Evolutionary conservation across 2,329 filamentous ascomycete species (phyloP), one percentile per base, ranked within the genome.

Genomic region (Colletotrichum zoysiae): DNA sequence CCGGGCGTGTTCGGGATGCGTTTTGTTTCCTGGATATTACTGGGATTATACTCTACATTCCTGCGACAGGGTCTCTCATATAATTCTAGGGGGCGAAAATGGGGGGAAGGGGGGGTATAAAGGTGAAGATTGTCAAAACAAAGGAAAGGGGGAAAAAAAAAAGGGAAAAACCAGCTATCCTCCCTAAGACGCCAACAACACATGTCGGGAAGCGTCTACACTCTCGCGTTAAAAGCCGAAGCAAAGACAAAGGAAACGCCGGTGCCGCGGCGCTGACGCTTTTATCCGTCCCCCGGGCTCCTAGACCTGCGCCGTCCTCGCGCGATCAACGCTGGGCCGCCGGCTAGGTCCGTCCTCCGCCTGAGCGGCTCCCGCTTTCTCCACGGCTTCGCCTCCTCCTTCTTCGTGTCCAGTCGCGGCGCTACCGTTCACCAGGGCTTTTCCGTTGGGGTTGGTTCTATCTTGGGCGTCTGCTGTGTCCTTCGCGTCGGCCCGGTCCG

Each of bases 321-420:
- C 48, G 60, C 40, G 61, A 33, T 72, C 70, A 50, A 70, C 59
- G 56, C 70, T 56, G 38, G 66, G 55, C 60, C 48, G 59, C 60
- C 48, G 59, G 9, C 40, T 16, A 40, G 55, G 50, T 14, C 18
- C 50, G 44, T 64, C 33, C 20, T 56, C 61, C 18, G 46, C 65
- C 38, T 26, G 56, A 23, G 56, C n/a, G 14, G 35, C n/a, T 40
- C n/a, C n/a, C 12, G 51, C 51, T n/a, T 33, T 11, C 18, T 30
- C 30, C 30, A 26, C 30, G 4, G 2, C 12, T 23, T 8, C 30
- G 44, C 23, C 46, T 33, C 33, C n/a, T 4, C n/a, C 14, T n/a
- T 23, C 8, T 23, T 14, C 30, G 59, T 23, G 20, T 33, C 23
- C 38, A 7, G 7, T 50, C n/a, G 12, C 35, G 5, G 42, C 57